Conservation (phyloP, 805 yeast species). For the Wickerhamiella vanderwaltii region DNA sequence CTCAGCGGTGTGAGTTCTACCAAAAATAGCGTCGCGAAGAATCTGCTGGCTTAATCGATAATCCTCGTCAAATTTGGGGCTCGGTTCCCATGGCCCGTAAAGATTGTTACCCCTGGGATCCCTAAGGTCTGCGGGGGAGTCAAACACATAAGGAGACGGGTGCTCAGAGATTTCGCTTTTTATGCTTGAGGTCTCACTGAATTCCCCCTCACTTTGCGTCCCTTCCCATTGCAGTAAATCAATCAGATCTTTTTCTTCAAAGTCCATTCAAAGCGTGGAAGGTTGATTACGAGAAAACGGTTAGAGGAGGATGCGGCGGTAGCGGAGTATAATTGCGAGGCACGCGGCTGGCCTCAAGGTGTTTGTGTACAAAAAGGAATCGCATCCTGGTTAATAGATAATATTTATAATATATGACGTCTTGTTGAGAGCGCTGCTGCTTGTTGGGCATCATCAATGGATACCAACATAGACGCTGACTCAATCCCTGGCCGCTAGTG, state of each 20-base stretch:
- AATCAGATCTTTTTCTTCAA: conserved; percentile 3
- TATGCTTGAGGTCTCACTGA: conserved; percentile 1
- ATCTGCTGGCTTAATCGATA: conserved; percentile 15
- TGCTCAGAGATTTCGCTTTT: conserved; percentile 7
- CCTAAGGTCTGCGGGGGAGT: not conserved
- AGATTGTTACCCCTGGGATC: no score
- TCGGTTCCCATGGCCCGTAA: conserved; percentile 8
- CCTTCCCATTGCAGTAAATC: conserved; percentile 11
- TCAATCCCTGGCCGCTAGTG: no score
- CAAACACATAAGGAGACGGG: not conserved
- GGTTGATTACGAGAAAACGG: not conserved
- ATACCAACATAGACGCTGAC: no score
- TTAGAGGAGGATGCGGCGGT: not conserved
- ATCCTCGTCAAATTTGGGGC: conserved; percentile 5
- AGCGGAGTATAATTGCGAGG: no score
- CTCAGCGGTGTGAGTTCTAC: conserved; percentile 14
- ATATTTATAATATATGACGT: no score
- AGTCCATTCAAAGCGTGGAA: conserved; percentile 1
- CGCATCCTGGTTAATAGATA: no score
- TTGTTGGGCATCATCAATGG: no score
- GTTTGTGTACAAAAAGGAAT: no score
- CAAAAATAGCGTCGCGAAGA: conserved; percentile 16
- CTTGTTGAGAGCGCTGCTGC: no score
- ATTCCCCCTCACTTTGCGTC: conserved; percentile 4
- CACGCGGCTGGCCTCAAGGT: no score